A percentile compares a stretch with the other conserved stretches of the same genome.
Evolutionary conservation across 2,329 filamentous ascomycete genomes (phyloP).

Genomic region (Colletotrichum lini): DNA sequence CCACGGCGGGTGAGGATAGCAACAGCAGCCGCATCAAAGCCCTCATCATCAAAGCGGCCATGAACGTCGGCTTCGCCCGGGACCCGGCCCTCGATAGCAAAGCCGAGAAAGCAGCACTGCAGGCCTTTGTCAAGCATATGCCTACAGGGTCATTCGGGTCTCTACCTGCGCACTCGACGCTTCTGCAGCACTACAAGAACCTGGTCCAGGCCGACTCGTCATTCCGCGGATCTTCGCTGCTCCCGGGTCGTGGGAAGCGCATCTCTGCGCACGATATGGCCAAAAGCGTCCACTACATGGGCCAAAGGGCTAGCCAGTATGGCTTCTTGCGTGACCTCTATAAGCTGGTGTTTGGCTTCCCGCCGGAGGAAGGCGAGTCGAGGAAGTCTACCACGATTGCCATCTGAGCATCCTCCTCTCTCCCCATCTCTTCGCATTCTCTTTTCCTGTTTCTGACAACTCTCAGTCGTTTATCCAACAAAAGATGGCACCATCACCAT

Average conservation of each 20-base stretch:
- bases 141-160: conserved; percentile 85
- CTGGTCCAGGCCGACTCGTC: conserved; percentile 81
- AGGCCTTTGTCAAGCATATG: conserved; percentile 82
- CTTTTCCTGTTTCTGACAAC: not conserved
- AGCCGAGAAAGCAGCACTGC: conserved; percentile 69
- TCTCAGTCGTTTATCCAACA: not conserved
- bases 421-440: not conserved
- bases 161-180: conserved; percentile 75
- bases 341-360: conserved; percentile 86
- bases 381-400: conserved; percentile 76
- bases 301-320: conserved; percentile 78
- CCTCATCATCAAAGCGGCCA: conserved; percentile 86
- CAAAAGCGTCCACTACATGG: conserved; percentile 84
- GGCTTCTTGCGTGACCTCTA: conserved; percentile 87
- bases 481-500: conserved; percentile 5
- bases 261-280: conserved; percentile 82
- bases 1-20: conserved; percentile 78
- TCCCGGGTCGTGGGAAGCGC: conserved; percentile 71
- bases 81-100: conserved; percentile 62
- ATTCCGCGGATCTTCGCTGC: conserved; percentile 68
- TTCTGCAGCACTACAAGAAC: conserved; percentile 86
- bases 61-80: conserved; percentile 85
- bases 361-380: conserved; percentile 81
- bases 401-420: conserved; percentile 56
- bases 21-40: conserved; percentile 84